Evolutionary conservation across 495 filamentous ascomycete species (phyloP), one percentile per base, ranked within the genome.

Genomic region (Cenococcum geophilum): DNA sequence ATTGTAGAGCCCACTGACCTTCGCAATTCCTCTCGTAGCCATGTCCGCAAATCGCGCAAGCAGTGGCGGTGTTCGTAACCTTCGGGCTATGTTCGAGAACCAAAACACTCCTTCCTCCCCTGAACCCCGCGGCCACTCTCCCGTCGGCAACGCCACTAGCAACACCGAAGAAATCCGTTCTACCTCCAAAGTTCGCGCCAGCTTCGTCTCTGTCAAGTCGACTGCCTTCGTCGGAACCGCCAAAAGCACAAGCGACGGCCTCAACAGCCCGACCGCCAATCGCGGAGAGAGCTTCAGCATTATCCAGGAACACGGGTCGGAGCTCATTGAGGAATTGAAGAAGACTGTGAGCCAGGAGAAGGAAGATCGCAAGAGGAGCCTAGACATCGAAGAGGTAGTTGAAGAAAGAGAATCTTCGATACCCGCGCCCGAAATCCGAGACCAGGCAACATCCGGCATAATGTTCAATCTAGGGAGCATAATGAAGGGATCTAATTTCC

Each of bases 1-100:
- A 45, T 45, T 45, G 40, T 45, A 18, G 40, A 14, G 18, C 40
- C 51, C 51, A 55, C 66, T 68, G 66, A 68, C 66, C 50, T 35
- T 25, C 36, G 34, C 32, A 34, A 50, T 21, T 51, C 45, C 49
- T 42, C 35, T 45, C 49, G 59, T 64, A 76, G 74, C 73, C 70
- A 84, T 84, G 81, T 73, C 78, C 57, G 73, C 76, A 36, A 75
- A 72, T 66, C 76, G 74, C 43, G 73, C 77, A 49, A 71, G 63
- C 62, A 40, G 45, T 49, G 77, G 78, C 52, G 83, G 82, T 49
- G 82, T 87, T 62, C 78, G 81, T 72, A 89, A 87, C 76, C 82
- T 96, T 61, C 83, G 89, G 58, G 91, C 91, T 67, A 89, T 89
- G 79, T 96, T 96, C 71, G 91, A 96, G 78, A 85, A 82, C 65